phyloP scores from a whole-genome alignment of 2,329 filamentous ascomycete species.

The Paecilomyces niveus region DNA sequence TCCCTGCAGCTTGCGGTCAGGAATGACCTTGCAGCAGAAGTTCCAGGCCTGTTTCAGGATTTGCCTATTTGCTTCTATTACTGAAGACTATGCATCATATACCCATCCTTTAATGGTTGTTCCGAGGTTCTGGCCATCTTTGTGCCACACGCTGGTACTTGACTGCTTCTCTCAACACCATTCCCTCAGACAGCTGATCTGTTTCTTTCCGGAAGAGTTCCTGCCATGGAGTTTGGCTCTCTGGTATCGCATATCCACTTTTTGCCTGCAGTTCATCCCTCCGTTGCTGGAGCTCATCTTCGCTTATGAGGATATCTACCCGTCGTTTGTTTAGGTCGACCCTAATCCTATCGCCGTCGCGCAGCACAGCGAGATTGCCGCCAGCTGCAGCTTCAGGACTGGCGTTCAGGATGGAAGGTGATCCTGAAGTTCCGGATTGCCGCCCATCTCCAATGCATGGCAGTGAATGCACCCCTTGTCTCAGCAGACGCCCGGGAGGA shows the following conservation, averaged over 20 bases:
- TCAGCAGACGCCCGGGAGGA: slow-evolving; percentile 38
- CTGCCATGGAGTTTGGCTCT: slow-evolving; percentile 46
- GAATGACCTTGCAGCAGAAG: background rate
- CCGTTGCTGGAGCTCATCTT: slow-evolving; percentile 36
- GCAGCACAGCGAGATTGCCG: slow-evolving; percentile 46
- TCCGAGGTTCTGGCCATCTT: slow-evolving; percentile 31
- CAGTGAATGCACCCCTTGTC: slow-evolving; percentile 40
- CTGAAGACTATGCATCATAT: background rate
- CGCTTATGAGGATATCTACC: slow-evolving; percentile 42
- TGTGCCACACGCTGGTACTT: slow-evolving; percentile 44
- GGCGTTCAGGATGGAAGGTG: slow-evolving; percentile 50
- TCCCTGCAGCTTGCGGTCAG: background rate
- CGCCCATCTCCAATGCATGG: slow-evolving; percentile 50
- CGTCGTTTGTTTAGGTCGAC: slow-evolving; percentile 45
- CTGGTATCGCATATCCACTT: slow-evolving; percentile 32
- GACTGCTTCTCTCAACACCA: slow-evolving; percentile 41
- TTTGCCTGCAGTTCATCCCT: slow-evolving; percentile 29
- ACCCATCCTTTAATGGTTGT: slow-evolving; percentile 35
- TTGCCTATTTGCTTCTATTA: background rate
- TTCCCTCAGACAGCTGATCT: slow-evolving; percentile 39
- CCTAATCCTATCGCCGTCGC: slow-evolving; percentile 44
- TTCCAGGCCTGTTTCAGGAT: too few relatives aligned
- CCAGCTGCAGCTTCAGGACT: slow-evolving; percentile 50
- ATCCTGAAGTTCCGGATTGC: slow-evolving; percentile 50
- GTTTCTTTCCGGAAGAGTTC: slow-evolving; percentile 44